Conservation (phyloP, 257 asterid genomes). For the Salvia rosmarinus region DNA sequence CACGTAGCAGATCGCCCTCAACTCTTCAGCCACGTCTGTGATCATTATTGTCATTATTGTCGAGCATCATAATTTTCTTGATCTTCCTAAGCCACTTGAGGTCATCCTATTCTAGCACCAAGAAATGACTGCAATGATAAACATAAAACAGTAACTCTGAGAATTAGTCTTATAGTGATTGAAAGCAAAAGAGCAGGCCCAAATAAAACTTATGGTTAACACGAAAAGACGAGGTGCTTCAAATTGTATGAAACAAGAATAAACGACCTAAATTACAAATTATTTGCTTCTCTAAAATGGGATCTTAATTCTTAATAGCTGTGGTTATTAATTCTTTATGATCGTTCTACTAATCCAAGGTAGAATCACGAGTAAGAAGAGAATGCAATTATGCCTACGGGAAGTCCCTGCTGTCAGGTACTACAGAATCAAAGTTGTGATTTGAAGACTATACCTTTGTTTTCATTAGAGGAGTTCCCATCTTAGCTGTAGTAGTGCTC, state of each 20-base stretch:
- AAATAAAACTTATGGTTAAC: neutral
- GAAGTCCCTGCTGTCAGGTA: too few relatives aligned
- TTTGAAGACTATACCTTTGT: constrained; percentile 43
- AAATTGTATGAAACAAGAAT: too few relatives aligned
- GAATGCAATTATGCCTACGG: too few relatives aligned
- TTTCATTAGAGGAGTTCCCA: constrained; percentile 53
- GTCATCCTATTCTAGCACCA: constrained; percentile 64
- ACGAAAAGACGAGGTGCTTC: too few relatives aligned
- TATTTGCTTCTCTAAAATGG: too few relatives aligned
- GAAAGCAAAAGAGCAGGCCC: neutral
- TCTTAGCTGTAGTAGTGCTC: constrained; percentile 52
- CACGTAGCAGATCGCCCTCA: neutral
- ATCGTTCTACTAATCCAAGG: too few relatives aligned
- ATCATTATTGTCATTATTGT: constrained; percentile 14
- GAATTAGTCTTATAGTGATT: neutral
- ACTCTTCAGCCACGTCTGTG: neutral
- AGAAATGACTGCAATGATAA: constrained; percentile 64
- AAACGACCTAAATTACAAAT: too few relatives aligned
- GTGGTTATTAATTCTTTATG: too few relatives aligned
- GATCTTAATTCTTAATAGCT: too few relatives aligned
- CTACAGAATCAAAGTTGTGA: neutral
- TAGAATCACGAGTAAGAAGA: neutral
- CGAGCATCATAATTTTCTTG: constrained; percentile 3
- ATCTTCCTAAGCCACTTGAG: constrained; percentile 30
- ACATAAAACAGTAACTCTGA: neutral